Evolutionary conservation across 2,329 filamentous ascomycete species (phyloP).

Genomic region (Monosporascus sp.): DNA sequence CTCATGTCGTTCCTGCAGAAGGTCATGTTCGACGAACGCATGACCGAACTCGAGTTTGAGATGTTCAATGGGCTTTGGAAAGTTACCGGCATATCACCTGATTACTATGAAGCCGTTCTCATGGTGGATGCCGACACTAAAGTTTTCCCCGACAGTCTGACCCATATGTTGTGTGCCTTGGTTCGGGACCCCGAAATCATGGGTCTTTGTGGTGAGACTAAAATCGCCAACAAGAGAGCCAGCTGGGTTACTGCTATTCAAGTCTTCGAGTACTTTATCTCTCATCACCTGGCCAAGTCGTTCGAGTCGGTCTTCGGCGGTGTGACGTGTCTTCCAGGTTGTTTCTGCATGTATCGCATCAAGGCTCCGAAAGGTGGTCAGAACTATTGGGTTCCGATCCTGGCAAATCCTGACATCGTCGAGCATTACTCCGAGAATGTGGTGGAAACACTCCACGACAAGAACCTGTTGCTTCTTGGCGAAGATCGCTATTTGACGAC

Average conservation of each 20-base stretch:
- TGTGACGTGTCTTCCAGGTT: constrained; percentile 96
- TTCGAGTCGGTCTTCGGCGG: constrained; percentile 98
- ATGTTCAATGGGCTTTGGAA: constrained; percentile 99
- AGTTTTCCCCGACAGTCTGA: constrained; percentile 95
- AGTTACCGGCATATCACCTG: constrained; percentile 94
- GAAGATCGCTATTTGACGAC: constrained; percentile 97
- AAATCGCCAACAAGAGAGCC: constrained; percentile 96
- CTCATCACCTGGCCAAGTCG: constrained; percentile 91
- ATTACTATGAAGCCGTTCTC: constrained; percentile 96
- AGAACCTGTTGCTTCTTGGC: constrained; percentile 88
- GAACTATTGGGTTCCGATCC: constrained; percentile 98
- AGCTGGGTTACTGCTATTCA: constrained; percentile 98
- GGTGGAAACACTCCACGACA: constrained; percentile 95
- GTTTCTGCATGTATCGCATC: constrained; percentile 99
- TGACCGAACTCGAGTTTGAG: constrained; percentile 98
- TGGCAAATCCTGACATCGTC: constrained; percentile 96
- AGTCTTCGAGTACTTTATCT: constrained; percentile 99
- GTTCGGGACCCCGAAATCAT: constrained; percentile 99
- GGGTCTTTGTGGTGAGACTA: constrained; percentile 97
- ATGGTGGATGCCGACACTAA: constrained; percentile 99
- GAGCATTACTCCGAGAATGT: constrained; percentile 99
- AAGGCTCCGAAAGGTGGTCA: constrained; percentile 97
- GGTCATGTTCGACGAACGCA: constrained; percentile 99
- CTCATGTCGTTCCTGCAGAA: constrained; percentile 99
- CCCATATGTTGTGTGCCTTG: constrained; percentile 99